Evolutionary conservation across 2,329 filamentous ascomycete genomes (phyloP).

Genomic region (Alternaria ethzedia): DNA sequence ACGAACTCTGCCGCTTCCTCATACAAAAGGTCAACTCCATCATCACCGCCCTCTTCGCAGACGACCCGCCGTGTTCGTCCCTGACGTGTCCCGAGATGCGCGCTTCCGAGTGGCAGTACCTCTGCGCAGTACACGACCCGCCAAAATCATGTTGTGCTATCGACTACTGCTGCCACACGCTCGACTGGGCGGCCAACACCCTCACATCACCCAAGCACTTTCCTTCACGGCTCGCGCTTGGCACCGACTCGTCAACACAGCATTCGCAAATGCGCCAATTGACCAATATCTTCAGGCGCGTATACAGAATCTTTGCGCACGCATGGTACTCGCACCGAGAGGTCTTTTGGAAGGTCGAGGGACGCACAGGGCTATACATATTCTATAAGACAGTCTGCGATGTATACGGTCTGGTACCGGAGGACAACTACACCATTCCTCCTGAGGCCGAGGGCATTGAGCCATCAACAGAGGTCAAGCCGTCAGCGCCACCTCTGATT

Average conservation of each 20-base stretch:
- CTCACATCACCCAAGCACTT: constrained; percentile 96
- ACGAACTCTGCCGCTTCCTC: constrained; percentile 95
- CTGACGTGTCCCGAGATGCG: constrained; percentile 97
- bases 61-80: constrained; percentile 85
- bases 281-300: constrained; percentile 90
- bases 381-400: constrained; percentile 98
- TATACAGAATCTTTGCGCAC: constrained; percentile 97
- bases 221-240: constrained; percentile 77
- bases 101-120: constrained; percentile 97
- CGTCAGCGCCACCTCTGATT: constrained; percentile 38
- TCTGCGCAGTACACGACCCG: constrained; percentile 95
- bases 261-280: constrained; percentile 76
- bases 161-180: constrained; percentile 98
- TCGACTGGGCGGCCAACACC: constrained; percentile 96
- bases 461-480: constrained; percentile 53
- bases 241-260: constrained; percentile 48
- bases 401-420: constrained; percentile 83
- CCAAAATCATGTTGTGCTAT: constrained; percentile 98
- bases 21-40: constrained; percentile 93
- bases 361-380: constrained; percentile 88
- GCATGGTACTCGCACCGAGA: constrained; percentile 98
- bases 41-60: constrained; percentile 90
- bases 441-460: constrained; percentile 84
- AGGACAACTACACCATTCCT: constrained; percentile 95
- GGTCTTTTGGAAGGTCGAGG: constrained; percentile 94